Evolutionary conservation across 225 moss, liverwort and hornwort species (phyloP), one percentile per base, ranked within the genome.

Genomic region (Bryoerythrophyllum caledonicum): DNA sequence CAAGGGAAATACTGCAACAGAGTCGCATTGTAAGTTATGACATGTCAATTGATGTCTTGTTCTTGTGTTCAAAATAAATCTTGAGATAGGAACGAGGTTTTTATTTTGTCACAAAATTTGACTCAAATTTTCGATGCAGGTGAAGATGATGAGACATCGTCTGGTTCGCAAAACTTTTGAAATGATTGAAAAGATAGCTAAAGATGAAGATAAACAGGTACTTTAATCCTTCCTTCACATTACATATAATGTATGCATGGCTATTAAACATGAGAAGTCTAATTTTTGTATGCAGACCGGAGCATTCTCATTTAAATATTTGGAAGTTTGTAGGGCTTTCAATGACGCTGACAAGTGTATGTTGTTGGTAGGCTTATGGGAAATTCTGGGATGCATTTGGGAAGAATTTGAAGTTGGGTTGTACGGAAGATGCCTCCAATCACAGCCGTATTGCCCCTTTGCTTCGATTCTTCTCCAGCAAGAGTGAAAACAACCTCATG

Each of bases 351-450:
- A 67, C 21, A 26, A 63, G 41, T 57, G 28, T 57, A 61, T 75
- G 28, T 61, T 75, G 26, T 32, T 75, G 58, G 41, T 86, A 96
- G 96, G 93, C 90, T 67, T 97, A 97, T 67, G 88, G 80, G 64
- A 87, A 87, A 21, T 94, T 97, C 67, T 97, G 97, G 97, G 89
- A 90, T 26, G 89, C 75, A 28, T 94, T 93, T 65, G 97, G 94
- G 49, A 94, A 77, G 74, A 94, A 94, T 57, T 74, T 97, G 60
- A 97, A 94, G 83, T 75, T 97, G 59, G 97, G 97, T 48, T 91
- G 92, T 72, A 88, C 92, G 3, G 97, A 97, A 72, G 97, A 97
- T 83, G 4, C 79, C 19, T 72, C 86, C 8, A 94, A 91, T 63
- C 94, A 97, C 80, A 90, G 90, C 68, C 86, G 82, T 46, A 82